A percentile compares a stretch with the other conserved stretches of the same genome.
Conservation (phyloP, 2,329 filamentous ascomycete genomes). For the Microdochium paspali region DNA sequence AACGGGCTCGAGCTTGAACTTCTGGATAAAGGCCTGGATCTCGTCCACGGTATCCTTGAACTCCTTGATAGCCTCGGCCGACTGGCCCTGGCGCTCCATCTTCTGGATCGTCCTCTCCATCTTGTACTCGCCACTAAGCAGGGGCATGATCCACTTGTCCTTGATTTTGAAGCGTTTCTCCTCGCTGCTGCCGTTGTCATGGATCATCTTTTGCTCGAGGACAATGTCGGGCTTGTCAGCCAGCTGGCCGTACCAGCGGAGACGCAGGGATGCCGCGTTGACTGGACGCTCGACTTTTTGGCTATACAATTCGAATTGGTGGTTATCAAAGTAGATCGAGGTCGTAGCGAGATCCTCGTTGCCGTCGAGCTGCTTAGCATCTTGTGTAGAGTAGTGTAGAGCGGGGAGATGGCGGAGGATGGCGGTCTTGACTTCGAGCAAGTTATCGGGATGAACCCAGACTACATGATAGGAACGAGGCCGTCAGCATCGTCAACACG, state of each 20-base stretch:
- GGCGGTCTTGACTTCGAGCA: conserved; percentile 93
- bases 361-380: conserved; percentile 72
- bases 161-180: conserved; percentile 81
- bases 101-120: conserved; percentile 88
- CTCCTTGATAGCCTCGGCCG: conserved; percentile 53
- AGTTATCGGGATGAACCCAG: conserved; percentile 93
- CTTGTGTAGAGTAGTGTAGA: conserved; percentile 84
- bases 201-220: conserved; percentile 82
- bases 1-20: conserved; percentile 71
- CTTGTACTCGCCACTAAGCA: conserved; percentile 78
- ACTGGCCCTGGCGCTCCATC: conserved; percentile 68
- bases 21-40: conserved; percentile 72
- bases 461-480: conserved; percentile 33
- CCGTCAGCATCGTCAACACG: neutral
- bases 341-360: conserved; percentile 84
- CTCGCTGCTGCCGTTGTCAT: conserved; percentile 65
- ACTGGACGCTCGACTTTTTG: conserved; percentile 70
- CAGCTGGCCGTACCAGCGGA: conserved; percentile 88
- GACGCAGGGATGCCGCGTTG: conserved; percentile 71
- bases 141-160: conserved; percentile 84
- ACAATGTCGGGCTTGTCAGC: conserved; percentile 69
- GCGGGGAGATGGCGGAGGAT: conserved; percentile 86
- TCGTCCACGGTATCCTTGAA: conserved; percentile 65
- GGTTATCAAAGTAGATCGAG: conserved; percentile 91
- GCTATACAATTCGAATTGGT: conserved; percentile 75